Conservation (phyloP, 352 stramenopile species). For the Pythium folliculosum region DNA sequence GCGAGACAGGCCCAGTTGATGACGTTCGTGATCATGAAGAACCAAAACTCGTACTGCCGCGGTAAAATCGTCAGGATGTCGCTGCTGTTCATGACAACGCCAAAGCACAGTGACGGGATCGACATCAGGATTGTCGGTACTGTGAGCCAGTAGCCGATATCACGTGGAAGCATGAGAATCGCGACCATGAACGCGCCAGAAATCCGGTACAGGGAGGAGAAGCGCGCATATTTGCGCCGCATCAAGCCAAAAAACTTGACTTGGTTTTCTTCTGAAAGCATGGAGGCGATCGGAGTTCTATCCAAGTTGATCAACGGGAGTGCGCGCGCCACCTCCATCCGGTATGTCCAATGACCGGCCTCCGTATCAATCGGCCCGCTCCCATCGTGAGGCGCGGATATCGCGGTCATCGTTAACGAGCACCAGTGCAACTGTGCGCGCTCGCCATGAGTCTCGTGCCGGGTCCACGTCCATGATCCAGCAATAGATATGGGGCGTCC, state of each 20-base stretch:
- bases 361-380: not conserved
- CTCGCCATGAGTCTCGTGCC: no score
- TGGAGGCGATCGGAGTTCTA: conserved; percentile 9
- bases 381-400: no score
- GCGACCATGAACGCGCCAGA: conserved; percentile 5
- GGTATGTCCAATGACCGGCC: conserved; percentile 11
- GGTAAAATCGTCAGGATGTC: conserved; percentile 32
- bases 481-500: no score
- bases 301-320: conserved; percentile 18
- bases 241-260: conserved; percentile 15
- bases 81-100: conserved; percentile 29
- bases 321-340: conserved; percentile 11
- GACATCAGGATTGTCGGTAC: conserved; percentile 10
- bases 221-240: conserved; percentile 11
- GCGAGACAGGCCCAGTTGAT: conserved; percentile 33
- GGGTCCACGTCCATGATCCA: no score
- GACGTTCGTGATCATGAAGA: conserved; percentile 37
- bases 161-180: not conserved
- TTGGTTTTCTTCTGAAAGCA: conserved; percentile 1
- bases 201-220: conserved; percentile 18
- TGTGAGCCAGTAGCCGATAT: conserved; percentile 7
- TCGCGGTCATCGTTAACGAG: no score
- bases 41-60: conserved; percentile 44
- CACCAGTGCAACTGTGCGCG: no score
- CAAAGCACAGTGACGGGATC: conserved; percentile 11